Percentiles rank a stretch among this genome's conserved stretches.
phyloP scores from a whole-genome alignment of 2,329 filamentous ascomycete species.

The Ophiostoma sp. region DNA sequence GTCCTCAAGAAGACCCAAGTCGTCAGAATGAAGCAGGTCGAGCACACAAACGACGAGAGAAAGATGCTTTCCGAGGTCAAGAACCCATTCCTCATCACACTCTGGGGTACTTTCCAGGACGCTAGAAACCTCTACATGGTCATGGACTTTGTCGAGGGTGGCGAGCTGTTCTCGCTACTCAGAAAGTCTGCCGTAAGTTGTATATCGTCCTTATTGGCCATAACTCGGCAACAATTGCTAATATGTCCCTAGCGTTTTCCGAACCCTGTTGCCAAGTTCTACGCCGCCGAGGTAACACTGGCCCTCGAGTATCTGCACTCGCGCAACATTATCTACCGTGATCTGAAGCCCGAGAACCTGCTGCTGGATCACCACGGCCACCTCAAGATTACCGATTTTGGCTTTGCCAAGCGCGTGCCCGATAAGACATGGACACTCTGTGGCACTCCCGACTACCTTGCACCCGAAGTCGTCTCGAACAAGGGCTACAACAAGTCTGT shows the following conservation, averaged over 20 bases:
- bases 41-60: slow-evolving; percentile 97
- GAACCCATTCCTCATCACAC: slow-evolving; percentile 93
- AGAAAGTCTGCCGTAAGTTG: slow-evolving; percentile 78
- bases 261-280: slow-evolving; percentile 98
- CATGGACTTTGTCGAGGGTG: slow-evolving; percentile 99
- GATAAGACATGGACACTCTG: slow-evolving; percentile 99
- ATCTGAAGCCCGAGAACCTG: slow-evolving; percentile 92
- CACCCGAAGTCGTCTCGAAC: slow-evolving; percentile 96
- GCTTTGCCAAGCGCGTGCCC: slow-evolving; percentile 94
- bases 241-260: slow-evolving; percentile 72
- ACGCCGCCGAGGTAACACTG: slow-evolving; percentile 92
- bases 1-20: slow-evolving; percentile 98
- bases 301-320: slow-evolving; percentile 93
- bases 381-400: slow-evolving; percentile 96
- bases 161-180: slow-evolving; percentile 91
- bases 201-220: neutral
- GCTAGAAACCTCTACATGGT: slow-evolving; percentile 98
- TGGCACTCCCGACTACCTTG: slow-evolving; percentile 94
- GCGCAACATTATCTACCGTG: slow-evolving; percentile 95
- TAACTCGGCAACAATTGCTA: neutral
- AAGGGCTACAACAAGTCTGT: slow-evolving; percentile 99
- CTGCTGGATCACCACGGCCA: slow-evolving; percentile 89
- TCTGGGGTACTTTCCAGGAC: slow-evolving; percentile 98
- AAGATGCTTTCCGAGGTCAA: slow-evolving; percentile 95
- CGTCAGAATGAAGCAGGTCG: slow-evolving; percentile 99